These are phyloP conservation scores for Luffa aegyptiaca DNA, from an alignment of 306 rosid species.

Conservation along the genomic window DNA sequence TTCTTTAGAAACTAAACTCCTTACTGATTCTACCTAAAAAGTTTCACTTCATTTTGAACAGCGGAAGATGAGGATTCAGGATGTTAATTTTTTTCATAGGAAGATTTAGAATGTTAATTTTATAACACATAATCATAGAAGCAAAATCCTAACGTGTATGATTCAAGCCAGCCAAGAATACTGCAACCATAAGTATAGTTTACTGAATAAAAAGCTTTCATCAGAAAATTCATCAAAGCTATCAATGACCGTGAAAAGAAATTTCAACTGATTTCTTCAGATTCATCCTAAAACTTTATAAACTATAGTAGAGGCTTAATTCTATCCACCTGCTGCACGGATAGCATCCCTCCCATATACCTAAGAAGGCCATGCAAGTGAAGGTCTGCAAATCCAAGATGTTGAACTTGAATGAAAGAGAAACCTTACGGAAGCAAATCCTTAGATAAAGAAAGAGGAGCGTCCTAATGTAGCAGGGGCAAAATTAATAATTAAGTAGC, in stretches of 20 bases:
- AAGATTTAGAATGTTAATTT: not conserved
- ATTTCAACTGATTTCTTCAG: not conserved
- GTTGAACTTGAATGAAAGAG: not conserved
- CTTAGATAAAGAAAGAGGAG: not conserved
- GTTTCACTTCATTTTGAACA: not conserved
- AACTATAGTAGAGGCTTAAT: not conserved
- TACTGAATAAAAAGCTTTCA: not conserved
- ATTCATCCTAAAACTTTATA: not conserved
- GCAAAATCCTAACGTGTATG: too few relatives aligned
- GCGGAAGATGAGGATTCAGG: not conserved
- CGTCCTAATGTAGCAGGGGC: not conserved
- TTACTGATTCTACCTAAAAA: not conserved
- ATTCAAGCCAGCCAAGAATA: not conserved
- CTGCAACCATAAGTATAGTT: not conserved
- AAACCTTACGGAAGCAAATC: not conserved
- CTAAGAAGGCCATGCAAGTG: not conserved
- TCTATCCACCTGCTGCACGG: not conserved
- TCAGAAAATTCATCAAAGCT: not conserved
- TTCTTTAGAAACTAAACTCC: not conserved
- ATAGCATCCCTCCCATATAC: not conserved
- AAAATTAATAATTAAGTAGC: not conserved
- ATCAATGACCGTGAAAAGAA: not conserved
- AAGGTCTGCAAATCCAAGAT: not conserved
- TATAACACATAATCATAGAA: not conserved
- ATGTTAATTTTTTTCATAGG: not conserved